These are phyloP conservation scores for Xylaria arbuscula DNA, from an alignment of 2,329 filamentous ascomycete species.

Conservation along the genomic window DNA sequence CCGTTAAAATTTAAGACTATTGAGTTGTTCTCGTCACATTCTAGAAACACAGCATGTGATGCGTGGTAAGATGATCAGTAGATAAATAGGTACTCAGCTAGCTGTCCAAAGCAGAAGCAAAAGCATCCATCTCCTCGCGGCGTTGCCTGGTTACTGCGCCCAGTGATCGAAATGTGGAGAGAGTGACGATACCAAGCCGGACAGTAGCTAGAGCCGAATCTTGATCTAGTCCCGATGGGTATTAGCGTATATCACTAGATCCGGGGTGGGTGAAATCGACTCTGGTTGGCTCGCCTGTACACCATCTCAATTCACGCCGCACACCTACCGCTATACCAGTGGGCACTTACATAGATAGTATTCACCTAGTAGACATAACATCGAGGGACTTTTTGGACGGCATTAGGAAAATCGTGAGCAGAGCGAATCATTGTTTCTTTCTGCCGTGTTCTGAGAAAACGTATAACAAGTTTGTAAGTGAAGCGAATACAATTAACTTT, in stretches of 20 bases:
- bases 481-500: too few species aligned
- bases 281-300: slow-evolving; percentile 22
- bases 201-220: background rate
- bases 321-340: background rate
- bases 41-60: background rate
- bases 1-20: background rate
- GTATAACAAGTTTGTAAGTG: too few species aligned
- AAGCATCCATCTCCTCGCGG: background rate
- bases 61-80: background rate
- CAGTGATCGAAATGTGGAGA: slow-evolving; percentile 15
- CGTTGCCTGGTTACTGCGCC: background rate
- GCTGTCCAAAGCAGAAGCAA: background rate
- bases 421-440: too few species aligned
- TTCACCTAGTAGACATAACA: too few species aligned
- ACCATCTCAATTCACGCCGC: background rate
- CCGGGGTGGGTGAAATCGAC: slow-evolving; percentile 18
- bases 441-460: too few species aligned
- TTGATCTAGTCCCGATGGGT: background rate
- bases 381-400: background rate
- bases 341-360: too few species aligned
- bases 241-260: slow-evolving; percentile 5
- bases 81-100: background rate
- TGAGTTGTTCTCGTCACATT: background rate
- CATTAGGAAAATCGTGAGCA: background rate
- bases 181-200: background rate